A percentile compares a stretch with the other conserved stretches of the same genome.
Evolutionary conservation across 805 yeast species (phyloP).

Genomic region (Wickerhamiella parazyma): DNA sequence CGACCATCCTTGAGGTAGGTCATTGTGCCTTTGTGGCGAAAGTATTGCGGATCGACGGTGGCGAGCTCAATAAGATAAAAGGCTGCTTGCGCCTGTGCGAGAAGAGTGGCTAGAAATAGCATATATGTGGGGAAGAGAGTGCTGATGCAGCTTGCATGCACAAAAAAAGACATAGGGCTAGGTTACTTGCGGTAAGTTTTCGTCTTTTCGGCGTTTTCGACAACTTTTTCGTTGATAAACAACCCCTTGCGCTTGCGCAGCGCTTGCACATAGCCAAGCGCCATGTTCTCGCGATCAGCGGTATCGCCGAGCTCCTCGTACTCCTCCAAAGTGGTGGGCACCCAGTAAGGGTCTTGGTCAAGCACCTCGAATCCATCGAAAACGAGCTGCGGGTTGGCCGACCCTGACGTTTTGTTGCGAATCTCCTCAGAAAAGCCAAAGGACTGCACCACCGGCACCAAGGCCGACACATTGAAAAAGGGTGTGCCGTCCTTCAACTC

Average conservation of each 20-base stretch:
- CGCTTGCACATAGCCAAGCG: slow-evolving; percentile 69
- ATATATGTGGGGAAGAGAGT: not conserved
- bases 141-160: not conserved
- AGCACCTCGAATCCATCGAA: slow-evolving; percentile 78
- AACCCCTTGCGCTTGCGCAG: slow-evolving; percentile 81
- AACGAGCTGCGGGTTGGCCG: slow-evolving; percentile 90
- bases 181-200: slow-evolving; percentile 4
- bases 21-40: no score
- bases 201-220: slow-evolving; percentile 61
- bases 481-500: slow-evolving; percentile 99
- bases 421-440: slow-evolving; percentile 95
- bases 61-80: no score
- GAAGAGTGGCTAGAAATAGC: no score
- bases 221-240: slow-evolving; percentile 77
- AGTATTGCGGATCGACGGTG: no score
- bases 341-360: slow-evolving; percentile 97
- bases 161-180: not conserved
- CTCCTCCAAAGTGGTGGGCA: slow-evolving; percentile 94
- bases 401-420: slow-evolving; percentile 85
- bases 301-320: slow-evolving; percentile 83
- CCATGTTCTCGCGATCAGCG: slow-evolving; percentile 86
- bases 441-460: slow-evolving; percentile 87
- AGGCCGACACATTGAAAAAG: slow-evolving; percentile 73
- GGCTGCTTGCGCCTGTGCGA: no score
- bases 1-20: no score